Evolutionary conservation across 2,329 filamentous ascomycete species (phyloP), one percentile per base, ranked within the genome.

Genomic region (Alternaria consortialis): DNA sequence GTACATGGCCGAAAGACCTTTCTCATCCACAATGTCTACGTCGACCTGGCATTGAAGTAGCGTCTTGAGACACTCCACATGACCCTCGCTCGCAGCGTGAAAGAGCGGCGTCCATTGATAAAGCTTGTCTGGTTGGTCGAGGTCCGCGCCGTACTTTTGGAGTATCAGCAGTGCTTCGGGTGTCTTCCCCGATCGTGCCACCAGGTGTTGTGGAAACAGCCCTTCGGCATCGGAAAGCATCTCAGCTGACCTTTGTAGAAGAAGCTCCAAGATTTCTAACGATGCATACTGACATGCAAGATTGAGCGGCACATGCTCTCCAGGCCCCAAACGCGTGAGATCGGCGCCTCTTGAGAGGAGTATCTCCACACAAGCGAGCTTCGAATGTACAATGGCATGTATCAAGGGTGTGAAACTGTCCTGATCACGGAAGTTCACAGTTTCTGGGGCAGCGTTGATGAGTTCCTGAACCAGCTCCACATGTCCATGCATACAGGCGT

Each of bases 51-150:
- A 88, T 54, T 93, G 88, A 11, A 99, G 84, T 4, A 99, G 84
- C 1, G 90, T 91, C 68, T 93, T 87, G 43, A 99, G 83, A 73
- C 94, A 97, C 27, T 91, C 89, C 1, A 97, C 91, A 75, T 97
- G 96, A 23, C 95, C 95, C 81, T 99, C 95, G 75, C 94, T 97
- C 9, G 95, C 95, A 2, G 95, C 94, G 77, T 99, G 94, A 58
- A 99, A 95, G 5, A 99, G 84, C 0, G 95, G 94, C 2, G 95
- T 98, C 95, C 95, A 99, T 62, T 94, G 93, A 71, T 98, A 98
- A 15, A 99, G 85, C 80, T 97, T 98, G 79, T 99, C 95, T 32
- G 92, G 85, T 77, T 98, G 94, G 72, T 99, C 88, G 43, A 99
- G 85, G 75, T 99, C 90, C 23, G 93, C 94, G 1, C 94, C 94